Percentiles rank a stretch among this genome's conserved stretches.
phyloP scores from a whole-genome alignment of 768 basidiomycete species.

The Crucibulum laeve region DNA sequence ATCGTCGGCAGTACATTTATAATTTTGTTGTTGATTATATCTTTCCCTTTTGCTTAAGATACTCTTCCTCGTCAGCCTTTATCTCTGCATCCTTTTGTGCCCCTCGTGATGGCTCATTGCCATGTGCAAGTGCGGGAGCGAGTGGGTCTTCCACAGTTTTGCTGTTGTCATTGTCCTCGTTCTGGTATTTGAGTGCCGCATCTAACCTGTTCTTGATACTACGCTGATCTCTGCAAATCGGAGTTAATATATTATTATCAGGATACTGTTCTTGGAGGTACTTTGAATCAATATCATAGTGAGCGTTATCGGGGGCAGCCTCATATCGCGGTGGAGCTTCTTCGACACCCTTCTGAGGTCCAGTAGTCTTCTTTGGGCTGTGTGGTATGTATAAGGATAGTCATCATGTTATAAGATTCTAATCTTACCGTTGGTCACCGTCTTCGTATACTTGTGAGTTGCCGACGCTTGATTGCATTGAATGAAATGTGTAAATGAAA shows the following conservation, averaged over 20 bases:
- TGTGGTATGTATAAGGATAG: neutral
- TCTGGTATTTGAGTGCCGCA: conserved; percentile 22
- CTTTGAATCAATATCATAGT: conserved; percentile 38
- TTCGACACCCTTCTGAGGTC: conserved; percentile 8
- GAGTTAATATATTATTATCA: neutral
- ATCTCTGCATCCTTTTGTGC: conserved; percentile 57
- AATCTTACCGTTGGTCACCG: conserved; percentile 42
- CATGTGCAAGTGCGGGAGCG: conserved; percentile 46
- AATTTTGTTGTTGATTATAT: conserved; percentile 2
- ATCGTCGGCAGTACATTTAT: too few relatives aligned
- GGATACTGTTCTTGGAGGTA: conserved; percentile 11
- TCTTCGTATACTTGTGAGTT: conserved; percentile 42
- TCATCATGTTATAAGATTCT: neutral
- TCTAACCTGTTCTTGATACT: conserved; percentile 32
- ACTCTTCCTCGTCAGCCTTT: conserved; percentile 46
- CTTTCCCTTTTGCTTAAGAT: conserved; percentile 37
- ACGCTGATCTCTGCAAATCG: conserved; percentile 33
- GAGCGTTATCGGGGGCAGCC: conserved; percentile 26
- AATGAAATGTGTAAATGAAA: too few relatives aligned
- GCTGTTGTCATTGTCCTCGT: conserved; percentile 25
- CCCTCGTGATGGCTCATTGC: conserved; percentile 53
- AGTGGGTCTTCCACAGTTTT: conserved; percentile 39
- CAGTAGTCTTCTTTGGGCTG: conserved; percentile 7
- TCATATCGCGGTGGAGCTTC: conserved; percentile 21
- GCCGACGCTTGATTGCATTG: conserved; percentile 50